Evolutionary conservation across 805 yeast genomes (phyloP).

Genomic region (Ogataea nakhonphanomensis): DNA sequence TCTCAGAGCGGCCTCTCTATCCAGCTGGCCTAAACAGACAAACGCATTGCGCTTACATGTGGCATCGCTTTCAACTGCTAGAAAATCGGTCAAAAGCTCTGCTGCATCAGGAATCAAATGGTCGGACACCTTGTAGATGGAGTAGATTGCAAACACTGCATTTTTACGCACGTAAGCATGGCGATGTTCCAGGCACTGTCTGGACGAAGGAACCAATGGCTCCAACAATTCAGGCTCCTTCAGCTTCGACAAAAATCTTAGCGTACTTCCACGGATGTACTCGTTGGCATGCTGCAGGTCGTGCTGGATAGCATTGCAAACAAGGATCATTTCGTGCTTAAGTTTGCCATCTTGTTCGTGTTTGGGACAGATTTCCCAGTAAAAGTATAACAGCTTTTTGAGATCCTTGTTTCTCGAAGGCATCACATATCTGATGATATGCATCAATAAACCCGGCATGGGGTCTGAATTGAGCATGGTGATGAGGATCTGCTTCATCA

Average conservation of each 20-base stretch:
- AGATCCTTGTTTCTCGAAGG: conserved; percentile 89
- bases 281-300: conserved; percentile 98
- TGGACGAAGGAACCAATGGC: conserved; percentile 89
- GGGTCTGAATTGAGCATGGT: conserved; percentile 91
- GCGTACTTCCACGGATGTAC: conserved; percentile 90
- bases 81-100: conserved; percentile 68
- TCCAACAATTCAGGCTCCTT: conserved; percentile 92
- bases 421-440: conserved; percentile 94
- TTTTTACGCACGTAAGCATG: conserved; percentile 98
- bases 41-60: conserved; percentile 96
- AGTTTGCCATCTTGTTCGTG: conserved; percentile 82
- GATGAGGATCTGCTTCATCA: conserved; percentile 85
- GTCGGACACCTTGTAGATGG: conserved; percentile 78
- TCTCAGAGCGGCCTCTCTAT: conserved; percentile 79
- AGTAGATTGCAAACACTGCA: conserved; percentile 86
- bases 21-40: conserved; percentile 75
- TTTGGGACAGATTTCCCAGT: conserved; percentile 98
- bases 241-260: conserved; percentile 85
- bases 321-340: conserved; percentile 97
- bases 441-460: conserved; percentile 92
- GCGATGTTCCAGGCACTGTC: conserved; percentile 89
- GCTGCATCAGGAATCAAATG: conserved; percentile 96
- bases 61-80: conserved; percentile 82
- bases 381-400: conserved; percentile 87
- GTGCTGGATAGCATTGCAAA: conserved; percentile 95